Base-by-base conservation (phyloP, 2,329 filamentous ascomycete genomes). In the Diaporthe caulivora region DNA sequence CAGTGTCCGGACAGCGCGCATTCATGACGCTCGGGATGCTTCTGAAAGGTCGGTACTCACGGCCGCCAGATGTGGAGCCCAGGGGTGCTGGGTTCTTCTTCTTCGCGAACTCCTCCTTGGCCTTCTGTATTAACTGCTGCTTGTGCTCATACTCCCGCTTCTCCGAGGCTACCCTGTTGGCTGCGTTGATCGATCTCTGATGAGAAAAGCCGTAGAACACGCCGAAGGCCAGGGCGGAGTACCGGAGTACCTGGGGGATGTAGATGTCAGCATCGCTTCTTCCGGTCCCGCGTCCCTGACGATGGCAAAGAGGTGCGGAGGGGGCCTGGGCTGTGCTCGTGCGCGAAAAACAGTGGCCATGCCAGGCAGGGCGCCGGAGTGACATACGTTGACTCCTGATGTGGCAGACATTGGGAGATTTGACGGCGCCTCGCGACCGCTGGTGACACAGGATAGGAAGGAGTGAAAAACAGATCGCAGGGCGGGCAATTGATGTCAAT, bases 191-290 rank as follows among this genome's bases (percentile, higher is more conserved):
- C 76, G 91, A 90, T 82, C 93, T 89, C 88, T 99, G 97, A 88
- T 98, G 96, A 86, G 92, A 94, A 88, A 98, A 92, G 84, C 97
- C 97, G 88, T 99, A 99, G 87, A 98, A 92, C 83, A 98, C 87
- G 83, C 97, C 97, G 81, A 95, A 89, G 82, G 92, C 94, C 78
- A 99, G 94, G 83, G 95, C 95, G 82, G 95, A 96, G 90, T 96
- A 99, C 87, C 97, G 95, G 85, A 98, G 91, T 85, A 99, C 96
- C 97, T 99, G 85, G 24, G 68, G 60, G n/a, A 29, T n/a, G 42
- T 26, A 26, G 10, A 24, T 29, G 60, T 75, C 47, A 75, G 68
- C 34, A 69, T 58, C 21, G 40, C 29, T 34, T 57, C 40, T 53
- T 64, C 29, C 26, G 17, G 37, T 65, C 26, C 65, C 53, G 58